Evolutionary conservation across 2,329 filamentous ascomycete species (phyloP).

Genomic region (Hypoxylon rubiginosum): DNA sequence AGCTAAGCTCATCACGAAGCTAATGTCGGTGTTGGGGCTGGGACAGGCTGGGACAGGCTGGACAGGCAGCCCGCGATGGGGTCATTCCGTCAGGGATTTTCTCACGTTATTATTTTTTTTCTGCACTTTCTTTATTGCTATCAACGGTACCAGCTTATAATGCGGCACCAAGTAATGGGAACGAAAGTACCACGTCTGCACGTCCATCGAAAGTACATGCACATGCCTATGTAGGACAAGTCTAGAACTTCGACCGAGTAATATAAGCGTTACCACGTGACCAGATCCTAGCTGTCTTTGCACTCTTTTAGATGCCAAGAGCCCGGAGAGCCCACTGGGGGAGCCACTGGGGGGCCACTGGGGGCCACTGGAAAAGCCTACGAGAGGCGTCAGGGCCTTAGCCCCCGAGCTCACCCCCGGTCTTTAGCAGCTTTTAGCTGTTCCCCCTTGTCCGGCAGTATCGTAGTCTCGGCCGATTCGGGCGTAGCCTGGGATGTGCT

Average conservation of each 20-base stretch:
- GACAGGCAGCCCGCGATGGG: conserved; percentile 12
- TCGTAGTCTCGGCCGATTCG: conserved; percentile 40
- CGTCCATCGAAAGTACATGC: conserved; percentile 31
- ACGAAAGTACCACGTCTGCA: conserved; percentile 21
- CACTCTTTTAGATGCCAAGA: conserved; percentile 29
- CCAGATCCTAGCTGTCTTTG: conserved; percentile 17
- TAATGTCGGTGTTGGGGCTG: conserved; percentile 36
- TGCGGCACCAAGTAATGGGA: conserved; percentile 4
- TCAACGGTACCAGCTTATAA: conserved; percentile 11
- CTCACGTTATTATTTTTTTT: conserved; percentile 7
- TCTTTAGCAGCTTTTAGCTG: background rate
- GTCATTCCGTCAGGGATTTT: conserved; percentile 25
- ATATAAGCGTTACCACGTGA: conserved; percentile 36
- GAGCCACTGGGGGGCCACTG: too few relatives aligned
- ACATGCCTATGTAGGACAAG: conserved; percentile 40
- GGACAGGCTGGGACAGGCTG: conserved; percentile 15
- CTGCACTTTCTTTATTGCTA: conserved; percentile 5
- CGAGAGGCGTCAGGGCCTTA: background rate
- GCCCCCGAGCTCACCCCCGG: background rate
- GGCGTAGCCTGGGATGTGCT: conserved; percentile 27
- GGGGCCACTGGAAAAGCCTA: too few relatives aligned
- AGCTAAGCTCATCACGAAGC: conserved; percentile 27
- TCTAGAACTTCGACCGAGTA: conserved; percentile 37
- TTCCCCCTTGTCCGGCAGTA: conserved; percentile 23
- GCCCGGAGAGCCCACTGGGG: conserved; percentile 1